phyloP scores from a whole-genome alignment of 371 early-diverging fungal species.

The Capillidium heterosporum region DNA sequence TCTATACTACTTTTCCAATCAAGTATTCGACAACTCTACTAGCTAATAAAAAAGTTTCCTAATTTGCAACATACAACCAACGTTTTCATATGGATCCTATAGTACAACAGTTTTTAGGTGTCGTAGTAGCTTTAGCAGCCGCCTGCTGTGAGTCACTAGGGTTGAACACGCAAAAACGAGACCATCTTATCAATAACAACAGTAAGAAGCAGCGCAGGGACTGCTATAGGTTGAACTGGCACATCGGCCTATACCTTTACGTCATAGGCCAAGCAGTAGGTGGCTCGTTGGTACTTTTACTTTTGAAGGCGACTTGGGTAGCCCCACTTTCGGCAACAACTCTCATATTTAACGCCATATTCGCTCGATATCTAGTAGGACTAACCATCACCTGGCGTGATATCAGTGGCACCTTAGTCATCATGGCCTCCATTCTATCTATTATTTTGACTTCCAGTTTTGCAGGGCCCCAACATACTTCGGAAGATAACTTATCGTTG shows the following conservation, averaged over 20 bases:
- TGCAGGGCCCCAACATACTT: not conserved
- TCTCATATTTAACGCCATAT: conserved; percentile 46
- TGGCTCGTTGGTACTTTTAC: conserved; percentile 33
- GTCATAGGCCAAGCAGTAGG: conserved; percentile 40
- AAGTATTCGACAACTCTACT: too few relatives aligned
- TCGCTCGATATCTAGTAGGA: conserved; percentile 45
- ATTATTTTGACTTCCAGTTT: conserved; percentile 35
- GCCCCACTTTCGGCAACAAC: conserved; percentile 47
- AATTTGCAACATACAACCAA: too few relatives aligned
- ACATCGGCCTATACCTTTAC: conserved; percentile 43
- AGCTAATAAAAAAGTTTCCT: too few relatives aligned
- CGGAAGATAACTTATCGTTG: conserved; percentile 30
- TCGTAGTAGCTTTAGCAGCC: conserved; percentile 35
- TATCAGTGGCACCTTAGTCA: conserved; percentile 40
- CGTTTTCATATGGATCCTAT: not conserved
- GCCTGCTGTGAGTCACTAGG: conserved; percentile 48
- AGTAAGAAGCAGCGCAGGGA: conserved; percentile 28
- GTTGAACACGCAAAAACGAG: conserved; percentile 39
- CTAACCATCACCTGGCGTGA: conserved; percentile 40
- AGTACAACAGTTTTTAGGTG: conserved; percentile 23
- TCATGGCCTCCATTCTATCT: conserved; percentile 39
- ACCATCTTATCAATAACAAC: conserved; percentile 38
- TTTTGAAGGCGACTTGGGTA: conserved; percentile 49
- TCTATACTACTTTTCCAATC: too few relatives aligned
- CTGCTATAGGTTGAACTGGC: conserved; percentile 44